These are phyloP conservation scores for Metschnikowia borealis DNA, from an alignment of 805 yeast genomes.

Conservation along the genomic window DNA sequence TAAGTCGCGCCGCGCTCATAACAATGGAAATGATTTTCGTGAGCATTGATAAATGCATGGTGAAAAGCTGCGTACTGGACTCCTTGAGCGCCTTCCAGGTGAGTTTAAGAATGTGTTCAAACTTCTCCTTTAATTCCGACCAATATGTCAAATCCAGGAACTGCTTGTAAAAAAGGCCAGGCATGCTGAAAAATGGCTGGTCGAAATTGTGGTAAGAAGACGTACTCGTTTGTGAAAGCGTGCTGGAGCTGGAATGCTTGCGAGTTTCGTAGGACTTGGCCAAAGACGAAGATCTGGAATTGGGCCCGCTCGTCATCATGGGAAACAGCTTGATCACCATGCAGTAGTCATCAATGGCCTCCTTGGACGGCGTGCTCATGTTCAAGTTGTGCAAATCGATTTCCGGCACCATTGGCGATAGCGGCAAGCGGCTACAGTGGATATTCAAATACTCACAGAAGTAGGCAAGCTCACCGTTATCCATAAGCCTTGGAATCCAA, in stretches of 20 bases:
- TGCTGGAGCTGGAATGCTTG: conserved; percentile 37
- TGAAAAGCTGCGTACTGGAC: conserved; percentile 48
- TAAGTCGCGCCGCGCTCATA: conserved; percentile 53
- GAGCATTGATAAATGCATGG: conserved; percentile 49
- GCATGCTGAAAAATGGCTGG: conserved; percentile 38
- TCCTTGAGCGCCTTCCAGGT: conserved; percentile 50
- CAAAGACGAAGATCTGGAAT: conserved; percentile 11
- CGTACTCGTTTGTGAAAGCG: conserved; percentile 25
- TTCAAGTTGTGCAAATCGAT: conserved; percentile 18
- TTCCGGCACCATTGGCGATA: conserved; percentile 24
- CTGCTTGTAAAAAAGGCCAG: conserved; percentile 52
- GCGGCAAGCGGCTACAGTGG: conserved; percentile 57
- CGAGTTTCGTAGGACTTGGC: conserved; percentile 28
- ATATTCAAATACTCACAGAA: conserved; percentile 59
- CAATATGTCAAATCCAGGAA: conserved; percentile 58
- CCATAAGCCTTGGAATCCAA: conserved; percentile 63
- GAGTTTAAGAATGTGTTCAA: conserved; percentile 45
- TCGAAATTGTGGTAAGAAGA: conserved; percentile 40
- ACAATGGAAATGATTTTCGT: conserved; percentile 50
- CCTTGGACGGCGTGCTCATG: conserved; percentile 26
- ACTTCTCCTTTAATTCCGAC: conserved; percentile 50
- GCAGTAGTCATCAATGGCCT: conserved; percentile 20
- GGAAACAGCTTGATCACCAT: conserved; percentile 12
- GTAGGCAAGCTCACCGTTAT: conserved; percentile 52
- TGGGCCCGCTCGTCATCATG: background rate